Evolutionary conservation across 1,284 basidiomycete species (phyloP).

Genomic region (Afroboletus lepidellus): DNA sequence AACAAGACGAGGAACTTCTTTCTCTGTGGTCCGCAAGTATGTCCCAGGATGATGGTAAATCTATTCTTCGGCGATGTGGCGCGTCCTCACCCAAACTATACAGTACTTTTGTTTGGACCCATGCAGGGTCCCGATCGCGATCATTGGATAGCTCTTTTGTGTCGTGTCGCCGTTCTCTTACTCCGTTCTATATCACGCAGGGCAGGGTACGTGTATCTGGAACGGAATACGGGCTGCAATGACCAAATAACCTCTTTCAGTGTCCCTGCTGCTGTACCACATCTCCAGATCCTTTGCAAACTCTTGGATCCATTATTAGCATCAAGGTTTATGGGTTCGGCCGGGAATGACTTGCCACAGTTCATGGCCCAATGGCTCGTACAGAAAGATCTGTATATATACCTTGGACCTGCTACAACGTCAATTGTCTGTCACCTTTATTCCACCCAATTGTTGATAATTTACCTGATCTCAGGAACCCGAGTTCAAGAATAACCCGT

Average conservation of each 20-base stretch:
- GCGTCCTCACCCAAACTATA: constrained; percentile 9
- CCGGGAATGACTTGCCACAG: constrained; percentile 13
- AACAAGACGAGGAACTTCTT: constrained; percentile 53
- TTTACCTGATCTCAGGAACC: constrained; percentile 18
- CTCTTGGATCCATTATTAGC: constrained; percentile 22
- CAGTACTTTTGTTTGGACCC: constrained; percentile 45
- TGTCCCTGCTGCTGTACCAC: constrained; percentile 18
- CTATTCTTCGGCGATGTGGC: background rate
- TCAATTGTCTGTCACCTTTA: constrained; percentile 26
- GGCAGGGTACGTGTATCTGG: constrained; percentile 43
- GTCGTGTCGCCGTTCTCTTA: constrained; percentile 47
- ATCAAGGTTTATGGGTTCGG: constrained; percentile 6
- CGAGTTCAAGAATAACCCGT: constrained; percentile 30
- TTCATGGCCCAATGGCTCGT: constrained; percentile 19
- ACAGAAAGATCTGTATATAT: constrained; percentile 17
- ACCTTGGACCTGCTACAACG: constrained; percentile 17
- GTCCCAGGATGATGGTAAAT: constrained; percentile 42
- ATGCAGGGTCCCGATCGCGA: constrained; percentile 37
- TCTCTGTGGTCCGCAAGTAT: constrained; percentile 46
- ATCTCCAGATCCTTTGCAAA: constrained; percentile 30
- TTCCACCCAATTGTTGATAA: background rate
- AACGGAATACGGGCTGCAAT: background rate
- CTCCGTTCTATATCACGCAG: constrained; percentile 48
- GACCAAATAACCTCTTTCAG: constrained; percentile 28
- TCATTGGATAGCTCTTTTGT: constrained; percentile 60